Conservation (phyloP, 2,329 filamentous ascomycete species). For the Colletotrichum orchidophilum region DNA sequence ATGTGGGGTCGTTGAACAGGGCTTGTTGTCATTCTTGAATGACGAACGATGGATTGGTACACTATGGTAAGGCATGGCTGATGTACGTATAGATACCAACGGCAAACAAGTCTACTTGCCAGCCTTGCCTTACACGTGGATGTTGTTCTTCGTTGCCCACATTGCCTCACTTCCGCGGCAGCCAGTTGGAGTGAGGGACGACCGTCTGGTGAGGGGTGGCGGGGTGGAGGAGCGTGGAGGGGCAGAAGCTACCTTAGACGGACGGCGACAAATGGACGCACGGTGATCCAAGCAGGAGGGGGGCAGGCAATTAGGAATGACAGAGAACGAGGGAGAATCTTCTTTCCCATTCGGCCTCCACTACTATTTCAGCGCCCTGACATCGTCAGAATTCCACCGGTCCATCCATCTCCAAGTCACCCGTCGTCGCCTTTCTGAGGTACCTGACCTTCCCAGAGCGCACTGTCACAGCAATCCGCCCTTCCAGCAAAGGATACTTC, state of each 20-base stretch:
- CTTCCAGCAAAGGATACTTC: not conserved
- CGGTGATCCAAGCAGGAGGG: not conserved
- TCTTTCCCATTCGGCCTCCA: conserved; percentile 35
- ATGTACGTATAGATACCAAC: not conserved
- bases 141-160: not conserved
- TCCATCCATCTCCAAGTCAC: not conserved
- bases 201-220: conserved; percentile 21
- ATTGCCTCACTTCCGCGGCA: not conserved
- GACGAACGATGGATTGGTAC: not conserved
- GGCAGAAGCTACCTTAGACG: not conserved
- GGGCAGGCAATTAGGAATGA: conserved; percentile 10
- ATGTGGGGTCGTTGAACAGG: not conserved
- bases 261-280: not conserved
- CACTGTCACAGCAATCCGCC: not conserved
- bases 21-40: not conserved
- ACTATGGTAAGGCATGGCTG: not conserved
- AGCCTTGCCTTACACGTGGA: not conserved
- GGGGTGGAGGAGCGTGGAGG: conserved; percentile 12
- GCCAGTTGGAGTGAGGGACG: conserved; percentile 16
- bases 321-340: conserved; percentile 35
- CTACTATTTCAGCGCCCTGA: conserved; percentile 25
- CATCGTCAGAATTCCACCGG: conserved; percentile 10
- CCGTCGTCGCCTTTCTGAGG: not conserved
- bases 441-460: not conserved
- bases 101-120: not conserved